Conservation (phyloP, 345 rosid genomes). For the Cardamine occulta region DNA sequence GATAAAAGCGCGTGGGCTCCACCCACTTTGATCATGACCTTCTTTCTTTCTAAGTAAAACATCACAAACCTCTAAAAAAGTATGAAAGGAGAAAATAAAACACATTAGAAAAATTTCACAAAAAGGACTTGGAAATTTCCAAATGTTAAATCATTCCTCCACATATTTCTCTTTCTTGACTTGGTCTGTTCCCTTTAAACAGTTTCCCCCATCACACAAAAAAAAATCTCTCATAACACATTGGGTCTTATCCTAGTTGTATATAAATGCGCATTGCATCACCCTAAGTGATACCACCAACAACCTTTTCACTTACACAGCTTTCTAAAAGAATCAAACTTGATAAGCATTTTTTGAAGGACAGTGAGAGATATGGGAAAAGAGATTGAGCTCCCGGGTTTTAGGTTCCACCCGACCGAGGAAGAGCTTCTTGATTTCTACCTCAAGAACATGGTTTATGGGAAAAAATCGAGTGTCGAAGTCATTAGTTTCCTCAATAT, state of each 20-base stretch:
- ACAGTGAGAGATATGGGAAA: conserved; percentile 41
- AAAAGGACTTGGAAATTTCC: conserved; percentile 28
- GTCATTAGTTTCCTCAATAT: conserved; percentile 74
- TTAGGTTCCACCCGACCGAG: conserved; percentile 94
- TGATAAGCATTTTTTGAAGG: conserved; percentile 14
- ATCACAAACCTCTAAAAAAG: conserved; percentile 27
- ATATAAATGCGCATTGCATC: conserved; percentile 34
- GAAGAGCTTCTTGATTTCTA: conserved; percentile 89
- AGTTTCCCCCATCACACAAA: conserved; percentile 24
- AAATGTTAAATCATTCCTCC: conserved; percentile 22
- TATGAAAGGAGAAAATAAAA: conserved; percentile 13
- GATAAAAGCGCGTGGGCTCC: conserved; percentile 46
- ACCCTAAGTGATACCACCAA: conserved; percentile 28
- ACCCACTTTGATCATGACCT: conserved; percentile 40
- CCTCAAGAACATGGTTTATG: conserved; percentile 70
- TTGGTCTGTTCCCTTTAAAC: conserved; percentile 30
- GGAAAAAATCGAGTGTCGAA: conserved; percentile 50
- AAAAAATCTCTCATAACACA: conserved; percentile 9
- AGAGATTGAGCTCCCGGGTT: conserved; percentile 75
- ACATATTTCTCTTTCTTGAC: conserved; percentile 37
- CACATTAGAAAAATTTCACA: neutral
- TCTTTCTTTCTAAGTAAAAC: conserved; percentile 13
- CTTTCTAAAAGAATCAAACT: conserved; percentile 21
- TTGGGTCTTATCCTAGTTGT: conserved; percentile 25
- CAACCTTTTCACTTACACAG: conserved; percentile 36